Evolutionary conservation across 2,329 filamentous ascomycete genomes (phyloP), one percentile per base, ranked within the genome.

Genomic region (Colletotrichum tofieldiae): DNA sequence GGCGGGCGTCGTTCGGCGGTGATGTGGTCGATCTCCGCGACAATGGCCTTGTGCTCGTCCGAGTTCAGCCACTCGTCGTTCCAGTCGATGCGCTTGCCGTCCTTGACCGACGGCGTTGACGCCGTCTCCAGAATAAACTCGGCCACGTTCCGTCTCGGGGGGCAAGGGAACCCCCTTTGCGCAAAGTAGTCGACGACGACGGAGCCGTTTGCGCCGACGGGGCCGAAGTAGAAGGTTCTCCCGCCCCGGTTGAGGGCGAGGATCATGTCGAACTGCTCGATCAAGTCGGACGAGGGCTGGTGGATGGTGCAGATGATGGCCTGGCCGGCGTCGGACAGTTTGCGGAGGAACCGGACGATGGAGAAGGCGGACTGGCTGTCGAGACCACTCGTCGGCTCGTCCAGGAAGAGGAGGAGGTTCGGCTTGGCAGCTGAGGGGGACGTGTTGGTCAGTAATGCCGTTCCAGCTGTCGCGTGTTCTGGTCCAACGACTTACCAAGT

Each of bases 171-270:
- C 14, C 93, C 93, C 43, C 91, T 87, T 26, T 90, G 86, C 3
- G 86, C 87, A 74, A 94, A 94, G 81, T 94, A 74, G 54, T 74
- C 64, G 18, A 72, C 29, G 9, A 94, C 89, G 18, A 88, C 87
- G 4, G 86, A 82, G 6, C 92, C 92, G 52, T 91, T 89, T n/a
- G 91, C 85, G 66, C 92, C 93, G 16, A 94, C 89, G 0, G 90
- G 88, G 0, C 93, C 93, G 70, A 94, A 94, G 81, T 94, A 94
- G 80, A 93, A 93, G 0, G 90, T 91, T 77, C 92, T 92, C 26
- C 91, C 92, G 20, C 90, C 91, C 0, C 88, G 91, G 76, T 92
- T 92, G 41, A 94, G 84, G 2, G 91, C 90, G 1, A 94, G 85
- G 23, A 94, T 89, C 87, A 92, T 92, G 78, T 94, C 92, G 80